Evolutionary conservation across 1,284 basidiomycete species (phyloP), one percentile per base, ranked within the genome.

Genomic region (Somion occarium): DNA sequence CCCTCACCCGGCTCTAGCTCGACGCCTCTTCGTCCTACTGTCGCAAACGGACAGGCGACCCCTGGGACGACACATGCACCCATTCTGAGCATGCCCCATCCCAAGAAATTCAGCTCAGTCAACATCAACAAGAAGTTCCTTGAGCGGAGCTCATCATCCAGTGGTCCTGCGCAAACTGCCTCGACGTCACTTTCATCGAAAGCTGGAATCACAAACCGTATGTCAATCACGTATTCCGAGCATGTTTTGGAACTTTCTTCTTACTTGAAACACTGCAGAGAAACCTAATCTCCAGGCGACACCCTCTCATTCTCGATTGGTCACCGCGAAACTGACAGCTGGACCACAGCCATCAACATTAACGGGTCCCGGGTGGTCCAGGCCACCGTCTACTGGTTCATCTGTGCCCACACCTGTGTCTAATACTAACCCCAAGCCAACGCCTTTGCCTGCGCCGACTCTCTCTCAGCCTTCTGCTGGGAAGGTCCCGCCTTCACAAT

Each of bases 71-170:
- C 51, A 23, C 48, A 52, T 67, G 51, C 60, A 3, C 55, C 68
- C 5, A 61, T 61, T 24, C 55, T 62, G 44, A 65, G 62, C 56
- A 56, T 64, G 48, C 76, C 81, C 0, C 85, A 86, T 51, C 82
- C 85, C 44, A 94, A 93, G 77, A 85, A 88, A 63, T 96, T 94
- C 69, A 89, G 75, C 61, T 80, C 91, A 25, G 80, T 91, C 59
- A 92, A 91, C 65, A 91, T 96, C 69, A 95, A 90, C 74, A 94
- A 93, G 79, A 92, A 91, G 69, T 97, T 96, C 67, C 74, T 96
- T 46, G 88, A 91, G 72, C 93, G 94, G 76, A 65, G 79, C 27
- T 62, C 73, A 34, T 73, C 79, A 24, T 55, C 60, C 50, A 66
- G 72, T 46, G 64, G 69, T 46, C 68, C 75, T 52, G 30, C 30